Evolutionary conservation across 148 eudicot species (phyloP).

Genomic region (Fagopyrum tataricum): DNA sequence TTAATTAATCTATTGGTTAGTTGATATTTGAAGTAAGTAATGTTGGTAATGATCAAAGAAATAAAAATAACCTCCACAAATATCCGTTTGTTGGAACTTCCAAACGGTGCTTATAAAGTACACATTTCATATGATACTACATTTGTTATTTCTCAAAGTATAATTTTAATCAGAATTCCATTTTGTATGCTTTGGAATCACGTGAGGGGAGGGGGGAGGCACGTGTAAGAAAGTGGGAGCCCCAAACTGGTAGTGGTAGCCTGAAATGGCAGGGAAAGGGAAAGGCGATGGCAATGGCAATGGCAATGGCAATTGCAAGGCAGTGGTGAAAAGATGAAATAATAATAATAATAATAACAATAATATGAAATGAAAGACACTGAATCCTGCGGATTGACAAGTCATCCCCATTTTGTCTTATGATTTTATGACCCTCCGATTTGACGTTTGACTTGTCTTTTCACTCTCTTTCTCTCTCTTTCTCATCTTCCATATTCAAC

Average conservation of each 20-base stretch:
- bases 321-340: neutral
- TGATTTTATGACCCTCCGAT: conserved; percentile 46
- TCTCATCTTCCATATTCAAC: neutral
- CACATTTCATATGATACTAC: no score
- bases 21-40: no score
- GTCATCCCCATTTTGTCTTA: conserved; percentile 31
- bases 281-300: neutral
- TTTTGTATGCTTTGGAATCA: no score
- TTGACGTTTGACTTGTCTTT: conserved; percentile 55
- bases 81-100: no score
- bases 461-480: conserved; percentile 19
- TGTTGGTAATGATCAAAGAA: no score
- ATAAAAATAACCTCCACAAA: no score
- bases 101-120: no score
- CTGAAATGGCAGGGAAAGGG: conserved; percentile 3
- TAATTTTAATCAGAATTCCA: no score
- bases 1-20: no score
- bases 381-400: neutral
- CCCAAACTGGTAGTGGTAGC: neutral
- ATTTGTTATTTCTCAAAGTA: no score
- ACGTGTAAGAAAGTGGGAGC: conserved; percentile 2
- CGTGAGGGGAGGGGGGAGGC: conserved; percentile 1
- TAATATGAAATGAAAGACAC: neutral
- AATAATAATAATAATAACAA: no score
- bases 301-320: neutral